These are phyloP conservation scores for Pichia manshurica DNA, from an alignment of 805 yeast species.

Conservation along the genomic window DNA sequence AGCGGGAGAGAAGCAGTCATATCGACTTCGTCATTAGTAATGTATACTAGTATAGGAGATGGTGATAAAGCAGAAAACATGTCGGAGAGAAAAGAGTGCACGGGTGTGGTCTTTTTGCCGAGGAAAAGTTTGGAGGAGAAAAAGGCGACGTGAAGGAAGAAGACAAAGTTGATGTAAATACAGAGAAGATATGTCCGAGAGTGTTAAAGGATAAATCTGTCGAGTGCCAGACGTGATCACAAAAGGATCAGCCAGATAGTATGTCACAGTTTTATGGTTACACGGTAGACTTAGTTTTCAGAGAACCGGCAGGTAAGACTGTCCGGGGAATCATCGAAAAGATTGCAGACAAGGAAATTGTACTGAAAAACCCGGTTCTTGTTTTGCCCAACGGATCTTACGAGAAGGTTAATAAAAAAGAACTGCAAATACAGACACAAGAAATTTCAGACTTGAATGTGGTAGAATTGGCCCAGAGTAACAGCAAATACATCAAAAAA, in stretches of 20 bases:
- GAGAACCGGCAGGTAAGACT: conserved; percentile 29
- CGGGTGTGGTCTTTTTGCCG: no score
- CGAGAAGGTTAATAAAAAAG: conserved; percentile 18
- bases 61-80: not conserved
- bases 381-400: conserved; percentile 19
- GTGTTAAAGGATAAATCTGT: no score
- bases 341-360: conserved; percentile 21
- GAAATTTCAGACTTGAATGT: conserved; percentile 52
- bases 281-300: conserved; percentile 39
- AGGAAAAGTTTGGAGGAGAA: no score
- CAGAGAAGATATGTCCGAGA: no score
- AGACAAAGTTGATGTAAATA: no score
- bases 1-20: no score
- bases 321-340: conserved; percentile 24
- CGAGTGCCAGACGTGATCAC: no score
- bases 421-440: conserved; percentile 28
- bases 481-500: conserved; percentile 23
- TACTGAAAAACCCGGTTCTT: conserved; percentile 31
- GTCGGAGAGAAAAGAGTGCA: no score
- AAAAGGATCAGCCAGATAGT: not conserved
- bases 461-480: conserved; percentile 42
- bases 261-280: conserved; percentile 43
- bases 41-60: no score
- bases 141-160: no score
- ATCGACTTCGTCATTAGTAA: no score